Conservation (phyloP, 345 rosid genomes). For the Jatropha curcas region DNA sequence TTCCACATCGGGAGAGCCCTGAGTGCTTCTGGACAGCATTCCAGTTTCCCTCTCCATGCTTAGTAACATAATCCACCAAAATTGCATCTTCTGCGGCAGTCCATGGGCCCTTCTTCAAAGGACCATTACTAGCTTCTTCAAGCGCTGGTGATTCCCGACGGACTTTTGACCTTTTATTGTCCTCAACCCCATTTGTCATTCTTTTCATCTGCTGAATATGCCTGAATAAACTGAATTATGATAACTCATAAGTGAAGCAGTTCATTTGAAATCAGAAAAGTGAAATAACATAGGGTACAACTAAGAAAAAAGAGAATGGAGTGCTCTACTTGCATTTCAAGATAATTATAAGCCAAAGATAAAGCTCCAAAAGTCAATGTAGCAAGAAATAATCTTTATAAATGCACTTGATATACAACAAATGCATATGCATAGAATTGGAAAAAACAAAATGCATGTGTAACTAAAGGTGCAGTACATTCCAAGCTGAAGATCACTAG, state of each 20-base stretch:
- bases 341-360: background rate
- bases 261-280: conserved; percentile 1
- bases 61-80: conserved; percentile 83
- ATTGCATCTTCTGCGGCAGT: conserved; percentile 91
- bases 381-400: background rate
- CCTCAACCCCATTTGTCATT: conserved; percentile 22
- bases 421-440: background rate
- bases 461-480: background rate
- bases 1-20: conserved; percentile 87
- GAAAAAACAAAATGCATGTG: background rate
- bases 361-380: background rate
- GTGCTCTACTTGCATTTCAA: background rate
- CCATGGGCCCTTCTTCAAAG: conserved; percentile 97
- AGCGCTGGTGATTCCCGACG: conserved; percentile 12
- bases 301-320: background rate
- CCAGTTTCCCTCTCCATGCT: conserved; percentile 99
- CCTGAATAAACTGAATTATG: conserved; percentile 2
- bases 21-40: conserved; percentile 91
- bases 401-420: background rate
- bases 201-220: conserved; percentile 20
- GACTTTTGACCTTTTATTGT: conserved; percentile 20
- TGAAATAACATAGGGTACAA: background rate
- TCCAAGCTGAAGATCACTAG: background rate
- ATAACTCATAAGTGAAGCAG: background rate
- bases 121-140: conserved; percentile 28